phyloP scores from a whole-genome alignment of 169 alveolate genomes.

The Plasmodium gaboni region DNA sequence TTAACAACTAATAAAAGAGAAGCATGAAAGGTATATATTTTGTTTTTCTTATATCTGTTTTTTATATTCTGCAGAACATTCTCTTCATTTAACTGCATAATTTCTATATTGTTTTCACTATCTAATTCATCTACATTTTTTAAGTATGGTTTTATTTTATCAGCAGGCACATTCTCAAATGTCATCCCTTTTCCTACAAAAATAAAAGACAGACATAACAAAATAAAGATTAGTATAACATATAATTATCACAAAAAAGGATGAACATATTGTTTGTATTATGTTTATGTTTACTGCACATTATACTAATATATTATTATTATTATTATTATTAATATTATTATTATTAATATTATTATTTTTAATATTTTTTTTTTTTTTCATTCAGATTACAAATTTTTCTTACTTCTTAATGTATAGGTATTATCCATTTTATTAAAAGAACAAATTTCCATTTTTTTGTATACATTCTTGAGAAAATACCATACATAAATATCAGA shows the following conservation, averaged over 20 bases:
- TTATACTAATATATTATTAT: background rate
- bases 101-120: slow-evolving; percentile 52
- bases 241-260: too few species aligned
- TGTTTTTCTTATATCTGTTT: slow-evolving; percentile 76
- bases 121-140: slow-evolving; percentile 35
- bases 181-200: slow-evolving; percentile 45
- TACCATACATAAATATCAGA: slow-evolving; percentile 61
- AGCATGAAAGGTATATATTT: slow-evolving; percentile 87
- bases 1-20: slow-evolving; percentile 87
- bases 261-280: too few species aligned
- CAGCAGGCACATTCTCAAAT: slow-evolving; percentile 36
- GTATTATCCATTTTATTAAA: slow-evolving; percentile 17
- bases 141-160: slow-evolving; percentile 32
- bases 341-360: background rate
- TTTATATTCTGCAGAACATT: slow-evolving; percentile 60
- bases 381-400: background rate
- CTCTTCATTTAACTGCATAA: slow-evolving; percentile 35
- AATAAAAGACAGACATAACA: background rate
- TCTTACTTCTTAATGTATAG: slow-evolving; percentile 56
- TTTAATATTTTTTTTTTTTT: background rate
- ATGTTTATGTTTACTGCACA: too few species aligned
- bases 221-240: background rate
- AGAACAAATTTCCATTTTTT: slow-evolving; percentile 50
- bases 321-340: background rate
- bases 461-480: slow-evolving; percentile 43